Conservation (phyloP, 169 alveolate genomes). For the Eimeria brunetti region DNA sequence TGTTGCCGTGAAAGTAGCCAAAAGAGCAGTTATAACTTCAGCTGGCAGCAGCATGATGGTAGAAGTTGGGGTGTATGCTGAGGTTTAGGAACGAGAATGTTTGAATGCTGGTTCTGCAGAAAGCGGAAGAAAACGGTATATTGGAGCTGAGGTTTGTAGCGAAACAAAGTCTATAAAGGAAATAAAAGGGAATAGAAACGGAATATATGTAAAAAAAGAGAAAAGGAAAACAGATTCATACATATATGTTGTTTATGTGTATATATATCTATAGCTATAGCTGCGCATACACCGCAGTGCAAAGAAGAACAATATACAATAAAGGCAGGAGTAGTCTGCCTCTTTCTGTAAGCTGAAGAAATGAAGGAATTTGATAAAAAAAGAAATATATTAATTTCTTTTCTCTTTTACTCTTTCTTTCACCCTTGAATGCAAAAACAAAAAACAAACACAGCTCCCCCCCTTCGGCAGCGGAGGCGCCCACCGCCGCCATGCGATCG, state of each 20-base stretch:
- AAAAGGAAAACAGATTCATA: background rate
- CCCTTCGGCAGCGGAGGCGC: constrained; percentile 20
- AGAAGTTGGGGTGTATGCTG: background rate
- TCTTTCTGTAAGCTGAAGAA: background rate
- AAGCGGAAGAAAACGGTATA: no score
- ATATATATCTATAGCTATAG: background rate
- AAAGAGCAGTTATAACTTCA: constrained; percentile 12
- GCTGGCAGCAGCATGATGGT: constrained; percentile 25
- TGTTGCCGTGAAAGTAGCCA: constrained; percentile 20
- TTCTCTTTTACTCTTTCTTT: no score
- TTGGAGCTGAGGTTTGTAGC: background rate
- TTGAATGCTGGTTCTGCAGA: background rate
- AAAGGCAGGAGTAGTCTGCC: no score
- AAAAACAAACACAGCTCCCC: background rate
- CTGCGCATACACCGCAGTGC: constrained; percentile 8
- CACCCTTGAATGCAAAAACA: background rate
- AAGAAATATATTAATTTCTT: background rate
- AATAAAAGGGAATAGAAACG: background rate
- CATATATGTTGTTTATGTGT: no score
- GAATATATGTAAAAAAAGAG: background rate
- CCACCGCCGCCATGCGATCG: background rate
- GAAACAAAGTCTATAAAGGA: background rate
- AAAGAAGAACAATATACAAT: background rate
- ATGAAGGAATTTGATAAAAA: background rate
- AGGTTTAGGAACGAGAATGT: background rate